Conservation (phyloP, 148 eudicot genomes). For the Pouteria glomerata region DNA sequence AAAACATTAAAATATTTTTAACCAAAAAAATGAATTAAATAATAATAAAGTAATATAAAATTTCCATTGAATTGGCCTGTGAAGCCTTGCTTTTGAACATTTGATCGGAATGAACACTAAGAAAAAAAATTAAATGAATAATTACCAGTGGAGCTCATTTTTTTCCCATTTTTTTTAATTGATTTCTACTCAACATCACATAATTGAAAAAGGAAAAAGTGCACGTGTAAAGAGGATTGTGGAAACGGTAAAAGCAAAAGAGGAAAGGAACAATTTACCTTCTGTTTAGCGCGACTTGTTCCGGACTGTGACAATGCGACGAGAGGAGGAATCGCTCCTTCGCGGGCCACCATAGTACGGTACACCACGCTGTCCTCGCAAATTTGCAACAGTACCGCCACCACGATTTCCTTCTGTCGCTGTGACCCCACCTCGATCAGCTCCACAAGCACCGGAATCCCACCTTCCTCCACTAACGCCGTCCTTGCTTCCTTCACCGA, state of each 20-base stretch:
- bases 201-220: not conserved
- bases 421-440: conserved; percentile 68
- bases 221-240: not conserved
- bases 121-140: not conserved
- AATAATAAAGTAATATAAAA: too few relatives aligned
- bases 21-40: too few relatives aligned
- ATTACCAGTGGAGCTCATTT: not conserved
- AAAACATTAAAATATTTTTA: too few relatives aligned
- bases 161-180: too few relatives aligned
- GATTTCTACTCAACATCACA: too few relatives aligned
- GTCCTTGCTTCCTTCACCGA: conserved; percentile 47
- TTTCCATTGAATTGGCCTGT: too few relatives aligned
- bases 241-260: not conserved
- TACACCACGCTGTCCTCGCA: conserved; percentile 60
- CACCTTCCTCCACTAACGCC: conserved; percentile 74
- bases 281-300: conserved; percentile 71
- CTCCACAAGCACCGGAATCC: conserved; percentile 85
- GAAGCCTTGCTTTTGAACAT: too few relatives aligned
- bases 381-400: conserved; percentile 52
- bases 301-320: conserved; percentile 84
- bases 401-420: conserved; percentile 83
- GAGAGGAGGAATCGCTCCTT: conserved; percentile 88
- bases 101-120: too few relatives aligned
- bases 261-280: conserved; percentile 34
- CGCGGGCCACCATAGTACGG: conserved; percentile 85